A percentile compares a stretch with the other conserved stretches of the same genome.
phyloP scores from a whole-genome alignment of 257 asterid genomes.

The Lycium ferocissimum region DNA sequence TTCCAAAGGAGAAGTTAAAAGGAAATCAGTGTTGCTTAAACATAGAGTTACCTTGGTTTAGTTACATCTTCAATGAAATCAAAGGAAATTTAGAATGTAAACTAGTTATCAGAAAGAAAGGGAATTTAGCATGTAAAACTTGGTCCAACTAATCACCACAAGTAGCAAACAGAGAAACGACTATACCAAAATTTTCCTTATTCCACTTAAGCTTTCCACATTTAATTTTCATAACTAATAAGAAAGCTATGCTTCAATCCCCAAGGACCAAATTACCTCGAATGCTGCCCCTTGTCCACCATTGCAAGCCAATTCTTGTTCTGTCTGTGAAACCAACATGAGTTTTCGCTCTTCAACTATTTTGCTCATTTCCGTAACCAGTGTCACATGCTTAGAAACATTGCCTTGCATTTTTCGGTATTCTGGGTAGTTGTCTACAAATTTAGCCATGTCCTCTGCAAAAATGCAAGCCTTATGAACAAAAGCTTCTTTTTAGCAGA shows the following conservation, averaged over 20 bases:
- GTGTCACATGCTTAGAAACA: constrained; percentile 97
- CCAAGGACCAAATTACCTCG: constrained; percentile 66
- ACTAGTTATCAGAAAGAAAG: no score
- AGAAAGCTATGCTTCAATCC: constrained; percentile 27
- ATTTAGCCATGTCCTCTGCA: constrained; percentile 99
- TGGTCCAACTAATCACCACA: constrained; percentile 7
- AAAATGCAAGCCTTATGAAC: constrained; percentile 38
- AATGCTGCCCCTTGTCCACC: constrained; percentile 99
- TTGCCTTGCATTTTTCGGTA: constrained; percentile 96
- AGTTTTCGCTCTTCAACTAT: constrained; percentile 93
- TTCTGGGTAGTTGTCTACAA: constrained; percentile 98
- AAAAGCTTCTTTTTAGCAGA: constrained; percentile 20
- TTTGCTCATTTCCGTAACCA: constrained; percentile 97
- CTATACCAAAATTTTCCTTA: not conserved
- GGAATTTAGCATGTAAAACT: constrained; percentile 1
- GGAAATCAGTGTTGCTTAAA: not conserved
- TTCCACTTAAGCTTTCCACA: constrained; percentile 3
- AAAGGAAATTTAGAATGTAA: not conserved
- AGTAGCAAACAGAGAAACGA: constrained; percentile 6
- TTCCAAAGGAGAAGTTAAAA: not conserved
- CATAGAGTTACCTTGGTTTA: not conserved
- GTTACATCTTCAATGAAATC: not conserved
- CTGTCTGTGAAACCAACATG: constrained; percentile 95
- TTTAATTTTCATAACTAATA: not conserved
- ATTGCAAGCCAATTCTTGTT: constrained; percentile 97